Base-by-base conservation (phyloP, 2,329 filamentous ascomycete species). In the Penicillium concentricum region DNA sequence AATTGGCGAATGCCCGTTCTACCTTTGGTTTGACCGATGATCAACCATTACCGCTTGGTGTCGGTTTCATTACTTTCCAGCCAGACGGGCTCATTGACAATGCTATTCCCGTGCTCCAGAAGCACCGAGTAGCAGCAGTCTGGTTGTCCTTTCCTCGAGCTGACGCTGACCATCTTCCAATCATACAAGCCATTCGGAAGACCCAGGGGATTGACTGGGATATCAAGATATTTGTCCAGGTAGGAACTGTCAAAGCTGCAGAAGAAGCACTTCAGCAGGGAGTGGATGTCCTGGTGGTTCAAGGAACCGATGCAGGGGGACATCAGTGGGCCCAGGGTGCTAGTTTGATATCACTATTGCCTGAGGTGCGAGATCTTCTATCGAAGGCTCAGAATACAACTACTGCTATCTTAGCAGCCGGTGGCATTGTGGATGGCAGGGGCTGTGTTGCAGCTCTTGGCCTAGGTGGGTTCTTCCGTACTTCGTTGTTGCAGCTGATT, bases 81-180 rank as follows among this genome's bases (percentile, higher is more conserved):
- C 60, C 58, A 18, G 8, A 24, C 0, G 63, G 60, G n/a, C 54
- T 63, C 12, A 24, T 52, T 34, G 52, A 59, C 2, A 69, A 73
- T 22, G 75, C 77, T 2, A 68, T 84, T 2, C 80, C 81, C 1
- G 61, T 87, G 13, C 74, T 90, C 18, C 67, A 67, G 24, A 73
- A 76, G 58, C 81, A 85, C 69, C 72, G 72, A 0, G 85, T 86
- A 2, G 81, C 80, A 2, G 86, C 84, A 0, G 77, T 87, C 9
- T 90, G 87, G 87, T 79, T 90, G 45, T 89, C 89, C 65, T 87
- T 86, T 3, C 84, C 85, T 7, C 30, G 43, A 2, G 72, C 76
- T 5, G 69, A 78, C 16, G 67, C 75, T 20, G 72, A 76, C 16
- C 71, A 69, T 42, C 67, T 74, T 41, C 52, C 53, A 50, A 24